phyloP scores from a whole-genome alignment of 2,329 filamentous ascomycete species.

The Hypomyces rosellus region DNA sequence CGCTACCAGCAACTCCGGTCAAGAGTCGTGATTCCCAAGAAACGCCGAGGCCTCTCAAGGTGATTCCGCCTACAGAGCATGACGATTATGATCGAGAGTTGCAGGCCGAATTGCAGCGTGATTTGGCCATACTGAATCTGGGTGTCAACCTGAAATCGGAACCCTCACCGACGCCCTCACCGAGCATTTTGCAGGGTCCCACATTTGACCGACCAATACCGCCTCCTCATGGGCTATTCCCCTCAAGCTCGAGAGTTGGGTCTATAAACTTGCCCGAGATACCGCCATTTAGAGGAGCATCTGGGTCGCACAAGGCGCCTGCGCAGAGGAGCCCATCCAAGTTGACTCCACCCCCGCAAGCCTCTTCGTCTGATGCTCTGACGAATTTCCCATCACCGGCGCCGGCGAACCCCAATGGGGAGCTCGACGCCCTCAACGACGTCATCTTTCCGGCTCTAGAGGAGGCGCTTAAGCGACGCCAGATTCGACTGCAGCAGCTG shows the following conservation, averaged over 20 bases:
- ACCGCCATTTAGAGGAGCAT: slow-evolving; percentile 44
- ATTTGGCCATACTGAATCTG: slow-evolving; percentile 53
- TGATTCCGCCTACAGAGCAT: slow-evolving; percentile 35
- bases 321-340: slow-evolving; percentile 18
- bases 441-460: slow-evolving; percentile 92
- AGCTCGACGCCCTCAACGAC: slow-evolving; percentile 80
- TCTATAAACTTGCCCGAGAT: slow-evolving; percentile 48
- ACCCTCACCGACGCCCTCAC: slow-evolving; percentile 2
- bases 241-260: slow-evolving; percentile 32
- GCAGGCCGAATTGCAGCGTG: slow-evolving; percentile 57
- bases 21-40: slow-evolving; percentile 32
- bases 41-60: slow-evolving; percentile 42
- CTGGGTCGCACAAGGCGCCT: slow-evolving; percentile 24
- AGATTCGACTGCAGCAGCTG: slow-evolving; percentile 51
- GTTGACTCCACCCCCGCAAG: slow-evolving; percentile 18
- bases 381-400: slow-evolving; percentile 51
- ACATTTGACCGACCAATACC: slow-evolving; percentile 18
- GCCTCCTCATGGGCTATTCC: slow-evolving; percentile 29
- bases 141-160: slow-evolving; percentile 16
- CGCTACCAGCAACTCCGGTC: slow-evolving; percentile 45
- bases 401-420: slow-evolving; percentile 53
- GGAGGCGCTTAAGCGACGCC: slow-evolving; percentile 78
- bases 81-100: slow-evolving; percentile 53
- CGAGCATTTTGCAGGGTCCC: slow-evolving; percentile 16
- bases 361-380: slow-evolving; percentile 30